These are phyloP conservation scores for Cystofilobasidium bisporidii DNA, from an alignment of 768 basidiomycete genomes.

Conservation along the genomic window DNA sequence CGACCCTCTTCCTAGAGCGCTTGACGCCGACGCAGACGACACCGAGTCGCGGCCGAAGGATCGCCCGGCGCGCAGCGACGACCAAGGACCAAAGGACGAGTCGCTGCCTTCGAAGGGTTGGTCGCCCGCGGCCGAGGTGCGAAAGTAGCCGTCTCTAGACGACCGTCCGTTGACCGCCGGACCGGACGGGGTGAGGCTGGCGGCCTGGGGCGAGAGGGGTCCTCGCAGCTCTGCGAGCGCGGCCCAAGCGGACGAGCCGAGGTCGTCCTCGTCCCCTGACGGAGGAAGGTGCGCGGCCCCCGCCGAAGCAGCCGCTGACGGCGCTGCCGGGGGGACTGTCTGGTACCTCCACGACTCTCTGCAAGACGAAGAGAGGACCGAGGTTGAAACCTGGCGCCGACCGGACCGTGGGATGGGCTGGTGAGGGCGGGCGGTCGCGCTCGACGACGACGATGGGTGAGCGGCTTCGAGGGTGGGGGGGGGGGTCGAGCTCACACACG, in stretches of 20 bases:
- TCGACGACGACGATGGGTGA: neutral
- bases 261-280: neutral
- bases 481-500: neutral
- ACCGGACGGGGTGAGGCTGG: neutral
- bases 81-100: neutral
- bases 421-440: neutral
- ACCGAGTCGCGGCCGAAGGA: neutral
- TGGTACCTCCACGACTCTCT: neutral
- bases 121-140: too few species aligned
- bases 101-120: neutral
- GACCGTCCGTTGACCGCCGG: too few species aligned
- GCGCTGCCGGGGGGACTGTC: neutral
- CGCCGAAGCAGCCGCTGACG: neutral
- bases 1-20: neutral
- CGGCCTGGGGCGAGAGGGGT: neutral
- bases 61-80: neutral
- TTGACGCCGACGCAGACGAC: neutral
- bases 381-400: neutral
- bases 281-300: neutral
- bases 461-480: neutral
- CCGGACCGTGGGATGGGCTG: neutral
- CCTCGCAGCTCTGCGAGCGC: neutral
- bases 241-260: neutral
- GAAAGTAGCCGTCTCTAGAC: too few species aligned
- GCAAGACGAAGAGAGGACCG: neutral